Conservation (phyloP, 2,329 filamentous ascomycete species). For the Stagonosporopsis cucurbitacearum region DNA sequence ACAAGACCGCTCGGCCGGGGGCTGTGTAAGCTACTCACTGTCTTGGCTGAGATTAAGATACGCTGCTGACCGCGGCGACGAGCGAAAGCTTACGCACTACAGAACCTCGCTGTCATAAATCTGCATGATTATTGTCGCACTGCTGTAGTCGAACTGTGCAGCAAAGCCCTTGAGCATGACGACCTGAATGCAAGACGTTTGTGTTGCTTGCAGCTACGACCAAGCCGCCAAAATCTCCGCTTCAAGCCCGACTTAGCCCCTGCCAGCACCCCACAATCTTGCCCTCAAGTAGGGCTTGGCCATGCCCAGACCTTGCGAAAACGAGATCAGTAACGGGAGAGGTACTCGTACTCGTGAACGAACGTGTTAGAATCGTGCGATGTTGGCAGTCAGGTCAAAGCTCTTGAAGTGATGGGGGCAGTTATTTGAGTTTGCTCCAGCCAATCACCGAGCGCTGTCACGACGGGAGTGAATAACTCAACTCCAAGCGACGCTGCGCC, state of each 20-base stretch:
- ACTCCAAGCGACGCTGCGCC: neutral
- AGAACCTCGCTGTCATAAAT: neutral
- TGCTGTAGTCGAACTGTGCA: neutral
- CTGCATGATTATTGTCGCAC: neutral
- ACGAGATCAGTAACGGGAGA: neutral
- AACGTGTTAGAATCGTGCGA: neutral
- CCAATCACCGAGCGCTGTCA: neutral
- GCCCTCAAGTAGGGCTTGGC: neutral
- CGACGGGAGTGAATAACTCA: neutral
- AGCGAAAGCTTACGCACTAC: neutral
- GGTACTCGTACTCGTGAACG: neutral
- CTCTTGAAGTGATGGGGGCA: neutral
- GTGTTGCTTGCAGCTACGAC: neutral
- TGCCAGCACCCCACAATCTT: slow-evolving; percentile 1
- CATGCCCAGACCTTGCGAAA: neutral
- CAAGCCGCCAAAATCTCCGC: neutral
- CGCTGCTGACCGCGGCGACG: too few species aligned
- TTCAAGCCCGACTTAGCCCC: slow-evolving; percentile 1
- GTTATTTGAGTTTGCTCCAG: neutral
- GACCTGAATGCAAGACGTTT: neutral
- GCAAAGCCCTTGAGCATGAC: neutral
- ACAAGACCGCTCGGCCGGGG: neutral
- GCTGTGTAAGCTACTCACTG: slow-evolving; percentile 7
- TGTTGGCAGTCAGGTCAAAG: neutral
- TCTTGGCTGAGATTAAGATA: neutral